Base-by-base conservation (phyloP, 2,329 filamentous ascomycete species). In the Botrytis squamosa region DNA sequence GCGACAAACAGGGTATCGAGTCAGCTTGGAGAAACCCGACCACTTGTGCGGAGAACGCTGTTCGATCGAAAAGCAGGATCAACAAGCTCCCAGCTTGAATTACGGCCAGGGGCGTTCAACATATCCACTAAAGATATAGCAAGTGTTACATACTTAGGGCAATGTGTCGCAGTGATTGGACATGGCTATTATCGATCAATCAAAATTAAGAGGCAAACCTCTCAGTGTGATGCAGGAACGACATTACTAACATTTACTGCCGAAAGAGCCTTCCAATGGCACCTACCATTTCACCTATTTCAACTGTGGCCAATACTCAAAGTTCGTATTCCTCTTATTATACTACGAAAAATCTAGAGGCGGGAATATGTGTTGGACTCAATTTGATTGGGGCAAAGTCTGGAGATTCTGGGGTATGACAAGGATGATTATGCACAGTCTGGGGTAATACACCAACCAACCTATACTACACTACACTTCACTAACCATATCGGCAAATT, bases 381-480 rank as follows among this genome's bases (percentile, higher is more conserved):
- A 36, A 55, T 55, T 22, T 67, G 65, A 67, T 68, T 68, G 49
- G 66, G 66, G 46, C n/a, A 40, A 62, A 60, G 25, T 69, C 71
- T 68, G 52, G 63, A 52, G 71, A 68, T 69, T 68, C 52, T 49
- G 63, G 71, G 71, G 52, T 72, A 60, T 10, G 64, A 60, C 71
- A 60, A 60, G 63, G 49, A 36, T 68, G 33, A 65, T 71, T 66
- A 63, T 71, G 42, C 33, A 49, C 33, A 65, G 20, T 36, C 29
- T 38, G 63, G 63, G 71, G 63, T 68, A 72, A 40, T 25, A 68
- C 52, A 25, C 22, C 16, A 69, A 42, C 29, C 16, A 69, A 55
- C 40, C 40, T 33, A 29, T n/a, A 36, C 25, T 64, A 60, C 29
- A 60, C 29, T 20, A 60, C 29, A 36, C n/a, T 60, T 36, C 12